Evolutionary conservation across 2,329 filamentous ascomycete genomes (phyloP), one percentile per base, ranked within the genome.

Genomic region (Huntiella bhutanensis): DNA sequence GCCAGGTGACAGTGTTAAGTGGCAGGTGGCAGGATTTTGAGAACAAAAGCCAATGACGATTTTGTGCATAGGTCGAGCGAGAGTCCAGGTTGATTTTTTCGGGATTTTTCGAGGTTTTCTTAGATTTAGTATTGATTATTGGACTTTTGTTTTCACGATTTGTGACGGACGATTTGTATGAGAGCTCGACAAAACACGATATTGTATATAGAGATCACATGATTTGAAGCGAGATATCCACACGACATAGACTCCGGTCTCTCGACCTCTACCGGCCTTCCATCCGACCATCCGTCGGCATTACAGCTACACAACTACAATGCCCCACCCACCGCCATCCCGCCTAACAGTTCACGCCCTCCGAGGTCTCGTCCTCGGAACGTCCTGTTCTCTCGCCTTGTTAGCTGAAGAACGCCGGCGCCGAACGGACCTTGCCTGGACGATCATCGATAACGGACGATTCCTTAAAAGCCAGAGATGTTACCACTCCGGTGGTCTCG

Each of bases 381-480:
- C 71, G 2, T 72, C 71, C 6, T 75, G 70, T 54, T 73, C 70
- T 37, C 63, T 75, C 47, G 64, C 67, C 43, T 56, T 71, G 19
- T 60, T 75, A 47, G 63, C 71, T 48, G 71, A 75, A 57, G 71
- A 75, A 56, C 69, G 70, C 41, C 65, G 71, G 49, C 68, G 69
- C 48, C 66, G 70, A 19, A 67, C 74, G 51, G 67, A 67, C 46
- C 61, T 70, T 39, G 64, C 69, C 33, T 62, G 62, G 39, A 60
- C 67, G 15, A 67, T 69, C 12, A 62, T 71, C 33, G 62, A 69
- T 3, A 75, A 75, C 61, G 69, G 51, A 7, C 46, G 45, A n/a
- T 12, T 51, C n/a, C 22, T 53, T 11, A 47, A 43, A 19, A 48
- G 48, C 15, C 51, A 51, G 33, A 40, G 50, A 12, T 49, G 51